Percentiles rank a stretch among this genome's conserved stretches.
Evolutionary conservation across 495 filamentous ascomycete genomes (phyloP).

Genomic region (Tricharina praecox): DNA sequence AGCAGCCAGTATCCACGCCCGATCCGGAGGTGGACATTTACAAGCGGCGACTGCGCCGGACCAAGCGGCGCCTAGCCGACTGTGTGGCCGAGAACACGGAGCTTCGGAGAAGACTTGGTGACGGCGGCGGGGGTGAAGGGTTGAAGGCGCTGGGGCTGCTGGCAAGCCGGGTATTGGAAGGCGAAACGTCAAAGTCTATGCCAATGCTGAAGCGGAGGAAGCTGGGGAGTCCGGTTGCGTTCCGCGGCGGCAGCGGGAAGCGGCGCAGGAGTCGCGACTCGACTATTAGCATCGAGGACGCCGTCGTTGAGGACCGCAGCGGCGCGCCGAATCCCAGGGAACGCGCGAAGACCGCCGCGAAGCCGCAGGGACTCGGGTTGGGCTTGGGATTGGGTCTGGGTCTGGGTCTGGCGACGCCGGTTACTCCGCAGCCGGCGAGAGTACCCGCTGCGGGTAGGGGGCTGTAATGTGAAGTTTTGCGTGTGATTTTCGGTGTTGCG

Average conservation of each 20-base stretch:
- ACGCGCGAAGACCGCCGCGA: background rate
- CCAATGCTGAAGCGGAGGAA: no score
- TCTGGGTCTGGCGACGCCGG: background rate
- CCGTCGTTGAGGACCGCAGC: conserved; percentile 5
- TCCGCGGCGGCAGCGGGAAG: background rate
- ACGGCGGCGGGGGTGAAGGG: conserved; percentile 24
- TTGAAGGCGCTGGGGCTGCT: background rate
- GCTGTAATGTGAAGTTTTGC: no score
- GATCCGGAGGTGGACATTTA: conserved; percentile 44
- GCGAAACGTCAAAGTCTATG: background rate
- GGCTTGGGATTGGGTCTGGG: no score
- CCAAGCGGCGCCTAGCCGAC: conserved; percentile 51
- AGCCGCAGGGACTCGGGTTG: no score
- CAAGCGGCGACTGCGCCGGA: conserved; percentile 46
- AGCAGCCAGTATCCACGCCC: no score
- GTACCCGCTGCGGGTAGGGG: no score
- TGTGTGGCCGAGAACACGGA: conserved; percentile 55
- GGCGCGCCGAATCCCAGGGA: background rate
- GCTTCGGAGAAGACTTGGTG: conserved; percentile 63
- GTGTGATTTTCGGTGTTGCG: no score
- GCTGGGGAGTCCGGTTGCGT: background rate
- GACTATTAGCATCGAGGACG: conserved; percentile 18
- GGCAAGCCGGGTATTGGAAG: background rate
- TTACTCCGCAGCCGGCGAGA: background rate
- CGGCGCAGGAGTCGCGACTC: conserved; percentile 22